Conservation (phyloP, 306 rosid species). For the Fragaria nilgerrensis region DNA sequence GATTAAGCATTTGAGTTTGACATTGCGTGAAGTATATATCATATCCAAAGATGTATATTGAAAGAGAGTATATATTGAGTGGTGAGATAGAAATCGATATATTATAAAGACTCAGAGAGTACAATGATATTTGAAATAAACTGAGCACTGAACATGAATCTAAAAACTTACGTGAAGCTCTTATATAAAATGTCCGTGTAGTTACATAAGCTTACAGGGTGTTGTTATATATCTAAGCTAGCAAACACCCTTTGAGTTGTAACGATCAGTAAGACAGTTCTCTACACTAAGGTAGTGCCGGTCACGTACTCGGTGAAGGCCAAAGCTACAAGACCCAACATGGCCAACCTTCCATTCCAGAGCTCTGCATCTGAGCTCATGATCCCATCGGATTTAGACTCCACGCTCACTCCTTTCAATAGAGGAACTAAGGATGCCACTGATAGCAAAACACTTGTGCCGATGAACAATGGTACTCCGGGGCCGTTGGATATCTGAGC, state of each 20-base stretch:
- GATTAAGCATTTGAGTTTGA: no score
- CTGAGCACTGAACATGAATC: no score
- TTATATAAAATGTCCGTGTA: no score
- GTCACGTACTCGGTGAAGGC: conserved; percentile 57
- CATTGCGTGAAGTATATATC: no score
- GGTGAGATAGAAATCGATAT: no score
- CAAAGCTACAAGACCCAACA: conserved; percentile 63
- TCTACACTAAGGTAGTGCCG: conserved; percentile 30
- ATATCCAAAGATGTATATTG: no score
- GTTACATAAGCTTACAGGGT: no score
- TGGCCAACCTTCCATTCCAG: conserved; percentile 73
- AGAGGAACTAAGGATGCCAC: conserved; percentile 63
- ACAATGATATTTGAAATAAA: no score
- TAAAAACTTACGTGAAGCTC: no score
- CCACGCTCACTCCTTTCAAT: conserved; percentile 51
- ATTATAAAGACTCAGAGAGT: no score
- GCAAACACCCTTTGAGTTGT: neutral
- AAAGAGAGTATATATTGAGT: no score
- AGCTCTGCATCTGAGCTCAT: conserved; percentile 47
- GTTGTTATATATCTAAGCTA: no score
- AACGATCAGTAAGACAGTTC: neutral
- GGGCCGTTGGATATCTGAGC: conserved; percentile 51
- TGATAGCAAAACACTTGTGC: conserved; percentile 39
- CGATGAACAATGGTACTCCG: conserved; percentile 59
- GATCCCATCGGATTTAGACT: conserved; percentile 44